Evolutionary conservation across 768 basidiomycete species (phyloP), one percentile per base, ranked within the genome.

Genomic region (Boletellus emodensis): DNA sequence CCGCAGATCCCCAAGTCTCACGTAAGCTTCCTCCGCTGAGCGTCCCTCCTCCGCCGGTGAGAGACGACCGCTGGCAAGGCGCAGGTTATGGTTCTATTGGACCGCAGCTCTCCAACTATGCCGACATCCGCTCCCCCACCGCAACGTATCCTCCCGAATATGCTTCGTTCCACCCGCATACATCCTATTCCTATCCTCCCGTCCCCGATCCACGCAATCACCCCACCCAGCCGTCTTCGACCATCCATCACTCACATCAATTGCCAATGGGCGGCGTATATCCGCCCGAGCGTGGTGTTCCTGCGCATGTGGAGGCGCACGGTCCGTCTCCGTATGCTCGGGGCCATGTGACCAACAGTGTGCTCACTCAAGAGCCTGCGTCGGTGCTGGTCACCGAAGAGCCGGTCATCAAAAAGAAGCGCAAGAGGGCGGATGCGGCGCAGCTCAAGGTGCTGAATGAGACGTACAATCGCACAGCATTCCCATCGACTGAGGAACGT

Each of bases 401-500:
- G 55, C 80, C 85, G n/a, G 73, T 79, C 37, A 82, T 90, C 58
- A 92, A 91, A 75, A 90, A 90, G 75, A 91, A 91, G 70, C 80
- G 89, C 67, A 89, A 88, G 74, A 82, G 89, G 51, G 90, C 89
- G 6, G 87, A 90, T 58, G 84, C 87, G 13, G 77, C 77, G 36
- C 90, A 92, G 59, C 73, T 91, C 52, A 86, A 86, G 64, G 81
- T 88, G 26, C 74, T 92, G 64, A 91, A 90, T 63, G 85, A 86
- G 62, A 84, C 83, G 0, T 92, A 90, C 64, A 75, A 72, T 55
- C 80, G 89, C 51, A 92, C 90, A 3, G 88, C 90, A 15, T 92
- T 92, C 60, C 90, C 90, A 18, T 89, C 90, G 13, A 92, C 90
- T 10, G 89, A 90, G 65, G 90, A 92, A 66, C 82, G 90, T n/a